Evolutionary conservation across 345 rosid species (phyloP), one percentile per base, ranked within the genome.

Genomic region (Combretum micranthum): DNA sequence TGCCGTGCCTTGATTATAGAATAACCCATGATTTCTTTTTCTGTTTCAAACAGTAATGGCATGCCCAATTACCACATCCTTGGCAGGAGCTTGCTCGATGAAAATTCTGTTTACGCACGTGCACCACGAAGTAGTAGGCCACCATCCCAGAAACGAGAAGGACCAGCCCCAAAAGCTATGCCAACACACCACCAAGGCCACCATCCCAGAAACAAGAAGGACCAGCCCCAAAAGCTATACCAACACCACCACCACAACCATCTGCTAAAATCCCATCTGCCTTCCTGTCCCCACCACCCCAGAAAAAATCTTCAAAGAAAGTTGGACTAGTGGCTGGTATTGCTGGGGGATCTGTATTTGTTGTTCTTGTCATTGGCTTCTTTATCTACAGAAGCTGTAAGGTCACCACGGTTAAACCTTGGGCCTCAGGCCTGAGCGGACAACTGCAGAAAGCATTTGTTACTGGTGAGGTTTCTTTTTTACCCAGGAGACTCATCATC

Each of bases 341-440:
- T n/a, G 49, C 74, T 47, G 81, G 80, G 16, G 81, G 70, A 16
- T 61, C 74, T 13, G 7, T 56, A 47, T 51, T 84, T 14, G 48
- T 78, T 51, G 37, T 86, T 39, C 19, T 83, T 12, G 52, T 76
- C 52, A 62, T 67, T 1, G 71, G 75, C 21, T 44, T 82, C 25
- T 71, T 63, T 63, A 64, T 77, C 48, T 73, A 42, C 65, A 75
- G 61, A 73, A 54, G 77, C 47, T 69, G 67, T 15, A 70, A 74
- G 66, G 87, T 74, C n/a, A 70, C 83, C 47, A 25, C 90, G 21
- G 94, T 92, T 68, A 86, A 75, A 70, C 96, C 98, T 42, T 92
- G 96, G 97, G 82, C 82, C 55, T 81, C 98, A n/a, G 96, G 97
- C 57, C 74, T 92, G 64, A 92, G 96, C 2, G 98, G 98, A 62